Evolutionary conservation across 2,329 filamentous ascomycete genomes (phyloP), one percentile per base, ranked within the genome.

Genomic region (Westerdykella sp.): DNA sequence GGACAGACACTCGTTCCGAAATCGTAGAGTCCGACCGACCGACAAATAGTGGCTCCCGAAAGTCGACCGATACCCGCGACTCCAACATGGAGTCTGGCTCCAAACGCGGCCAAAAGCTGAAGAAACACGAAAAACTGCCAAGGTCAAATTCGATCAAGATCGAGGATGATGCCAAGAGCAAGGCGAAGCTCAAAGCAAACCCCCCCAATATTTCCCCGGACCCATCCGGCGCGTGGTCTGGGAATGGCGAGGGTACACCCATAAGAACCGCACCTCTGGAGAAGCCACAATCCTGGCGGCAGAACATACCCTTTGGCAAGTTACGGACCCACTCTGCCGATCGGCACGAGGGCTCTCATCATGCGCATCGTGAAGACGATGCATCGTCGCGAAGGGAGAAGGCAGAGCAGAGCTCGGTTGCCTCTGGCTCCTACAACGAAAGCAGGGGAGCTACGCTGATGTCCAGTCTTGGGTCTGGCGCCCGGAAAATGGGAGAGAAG

Each of bases 251-350:
- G 22, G 66, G 66, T 9, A 67, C 69, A 22, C 70, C 74, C 13
- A 69, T 81, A 41, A 83, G 76, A 60, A 82, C 83, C 1, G 79
- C 85, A 9, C 80, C 84, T 1, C 65, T 81, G 28, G 77, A 80
- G 31, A 77, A 80, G 54, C 86, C 89, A 44, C 78, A 82, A 53
- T 76, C 81, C 3, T 81, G 83, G 55, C 78, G 79, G 53, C 78
- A 84, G 36, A 83, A 84, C 70, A 83, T 86, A 72, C 68, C 66
- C 48, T 79, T 84, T 23, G 74, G 59, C 41, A 66, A 65, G 41
- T 66, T 75, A 43, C 78, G 86, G 48, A 87, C 85, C 53, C 81
- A 84, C 54, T 89, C 86, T 3, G 80, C 81, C 48, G 87, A 94
- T 62, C 80, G 86, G 21, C 69, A 72, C 39, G 63, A 68, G 21